phyloP scores from a whole-genome alignment of 352 stramenopile species.

The Globisporangium splendens region DNA sequence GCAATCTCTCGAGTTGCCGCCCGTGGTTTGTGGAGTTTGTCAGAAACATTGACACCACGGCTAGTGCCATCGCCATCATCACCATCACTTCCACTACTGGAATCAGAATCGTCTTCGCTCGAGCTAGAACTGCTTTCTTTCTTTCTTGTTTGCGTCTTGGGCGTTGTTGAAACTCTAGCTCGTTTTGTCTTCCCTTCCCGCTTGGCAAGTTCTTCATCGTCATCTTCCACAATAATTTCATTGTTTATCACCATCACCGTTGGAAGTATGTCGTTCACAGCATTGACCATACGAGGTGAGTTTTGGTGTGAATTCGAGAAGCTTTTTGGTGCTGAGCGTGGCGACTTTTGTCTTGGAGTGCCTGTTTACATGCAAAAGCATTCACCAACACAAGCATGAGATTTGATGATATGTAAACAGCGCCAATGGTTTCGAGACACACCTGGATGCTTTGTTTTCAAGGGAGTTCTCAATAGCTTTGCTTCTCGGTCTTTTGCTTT shows the following conservation, averaged over 20 bases:
- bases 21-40: background rate
- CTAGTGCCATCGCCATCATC: slow-evolving; percentile 1
- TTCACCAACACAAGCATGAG: background rate
- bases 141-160: background rate
- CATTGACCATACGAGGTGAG: background rate
- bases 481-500: background rate
- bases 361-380: background rate
- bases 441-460: background rate
- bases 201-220: slow-evolving; percentile 9
- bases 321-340: background rate
- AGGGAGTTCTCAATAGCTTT: background rate
- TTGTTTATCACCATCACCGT: slow-evolving; percentile 16
- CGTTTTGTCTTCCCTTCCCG: background rate
- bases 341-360: background rate
- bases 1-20: background rate
- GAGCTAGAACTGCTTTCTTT: background rate
- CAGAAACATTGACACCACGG: background rate
- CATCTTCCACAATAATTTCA: slow-evolving; percentile 15
- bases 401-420: too few relatives aligned
- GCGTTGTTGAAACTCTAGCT: background rate
- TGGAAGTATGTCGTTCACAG: slow-evolving; percentile 4
- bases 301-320: background rate
- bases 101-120: background rate
- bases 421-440: background rate
- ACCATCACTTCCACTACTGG: slow-evolving; percentile 1